A percentile compares a stretch with the other conserved stretches of the same genome.
Conservation (phyloP, 2,329 filamentous ascomycete genomes). For the Colletotrichum eremochloae region DNA sequence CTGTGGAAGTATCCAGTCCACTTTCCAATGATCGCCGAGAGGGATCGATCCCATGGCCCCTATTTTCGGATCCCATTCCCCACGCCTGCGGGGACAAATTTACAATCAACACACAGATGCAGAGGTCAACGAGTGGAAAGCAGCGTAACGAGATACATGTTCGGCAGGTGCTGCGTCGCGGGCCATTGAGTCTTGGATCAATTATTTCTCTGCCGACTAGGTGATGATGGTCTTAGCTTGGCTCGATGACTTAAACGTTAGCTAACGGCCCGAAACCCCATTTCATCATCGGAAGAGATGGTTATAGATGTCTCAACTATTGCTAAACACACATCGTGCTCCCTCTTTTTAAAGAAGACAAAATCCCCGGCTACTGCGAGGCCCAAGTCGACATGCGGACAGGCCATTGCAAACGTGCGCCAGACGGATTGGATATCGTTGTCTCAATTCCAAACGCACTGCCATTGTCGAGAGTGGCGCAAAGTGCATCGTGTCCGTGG, state of each 20-base stretch:
- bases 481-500: constrained; percentile 1
- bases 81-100: constrained; percentile 21
- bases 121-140: not conserved
- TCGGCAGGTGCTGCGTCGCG: not conserved
- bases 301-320: not conserved
- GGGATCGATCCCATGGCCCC: constrained; percentile 15
- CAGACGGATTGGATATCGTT: constrained; percentile 1
- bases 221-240: not conserved
- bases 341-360: not conserved
- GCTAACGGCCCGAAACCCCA: not conserved
- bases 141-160: not conserved
- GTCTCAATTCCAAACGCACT: not conserved
- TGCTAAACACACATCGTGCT: not conserved
- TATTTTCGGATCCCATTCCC: constrained; percentile 10
- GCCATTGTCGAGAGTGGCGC: not conserved
- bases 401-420: not conserved
- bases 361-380: not conserved
- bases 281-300: not conserved
- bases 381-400: not conserved
- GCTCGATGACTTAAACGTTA: not conserved
- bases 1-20: not conserved
- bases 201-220: too few relatives aligned
- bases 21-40: constrained; percentile 30
- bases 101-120: not conserved
- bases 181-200: not conserved